A percentile compares a stretch with the other conserved stretches of the same genome.
These are phyloP conservation scores for Hypoxylon trugodes DNA, from an alignment of 495 filamentous ascomycete genomes.

Conservation along the genomic window DNA sequence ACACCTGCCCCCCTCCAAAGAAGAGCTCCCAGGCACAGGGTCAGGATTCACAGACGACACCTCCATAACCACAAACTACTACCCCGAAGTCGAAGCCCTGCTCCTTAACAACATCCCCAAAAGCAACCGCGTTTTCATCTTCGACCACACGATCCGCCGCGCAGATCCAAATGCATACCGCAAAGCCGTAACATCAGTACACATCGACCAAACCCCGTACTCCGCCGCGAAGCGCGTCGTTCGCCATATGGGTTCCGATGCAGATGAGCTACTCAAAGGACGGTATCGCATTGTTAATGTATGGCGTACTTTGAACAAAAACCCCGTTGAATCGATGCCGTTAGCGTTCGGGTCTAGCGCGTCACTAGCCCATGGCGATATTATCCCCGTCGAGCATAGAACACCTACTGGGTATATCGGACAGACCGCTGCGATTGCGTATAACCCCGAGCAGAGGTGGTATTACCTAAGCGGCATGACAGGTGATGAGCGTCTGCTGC, in stretches of 20 bases:
- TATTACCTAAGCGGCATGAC: slow-evolving; percentile 82
- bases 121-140: slow-evolving; percentile 70
- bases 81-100: slow-evolving; percentile 79
- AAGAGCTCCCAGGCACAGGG: slow-evolving; percentile 45
- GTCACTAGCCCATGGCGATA: slow-evolving; percentile 67
- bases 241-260: slow-evolving; percentile 66
- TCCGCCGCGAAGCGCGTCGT: slow-evolving; percentile 71
- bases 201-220: slow-evolving; percentile 83
- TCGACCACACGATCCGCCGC: slow-evolving; percentile 91
- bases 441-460: slow-evolving; percentile 70
- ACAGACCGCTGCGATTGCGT: slow-evolving; percentile 76
- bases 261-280: slow-evolving; percentile 63
- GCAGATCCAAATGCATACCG: slow-evolving; percentile 60
- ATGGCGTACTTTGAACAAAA: slow-evolving; percentile 77
- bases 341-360: slow-evolving; percentile 74
- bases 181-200: slow-evolving; percentile 72
- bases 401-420: slow-evolving; percentile 75
- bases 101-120: slow-evolving; percentile 69
- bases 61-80: slow-evolving; percentile 73
- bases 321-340: slow-evolving; percentile 73
- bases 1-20: slow-evolving; percentile 54
- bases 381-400: slow-evolving; percentile 77
- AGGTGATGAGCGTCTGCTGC: slow-evolving; percentile 74
- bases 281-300: slow-evolving; percentile 88
- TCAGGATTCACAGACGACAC: slow-evolving; percentile 69